Conservation (phyloP, 805 yeast genomes). For the Candida boidinii region DNA sequence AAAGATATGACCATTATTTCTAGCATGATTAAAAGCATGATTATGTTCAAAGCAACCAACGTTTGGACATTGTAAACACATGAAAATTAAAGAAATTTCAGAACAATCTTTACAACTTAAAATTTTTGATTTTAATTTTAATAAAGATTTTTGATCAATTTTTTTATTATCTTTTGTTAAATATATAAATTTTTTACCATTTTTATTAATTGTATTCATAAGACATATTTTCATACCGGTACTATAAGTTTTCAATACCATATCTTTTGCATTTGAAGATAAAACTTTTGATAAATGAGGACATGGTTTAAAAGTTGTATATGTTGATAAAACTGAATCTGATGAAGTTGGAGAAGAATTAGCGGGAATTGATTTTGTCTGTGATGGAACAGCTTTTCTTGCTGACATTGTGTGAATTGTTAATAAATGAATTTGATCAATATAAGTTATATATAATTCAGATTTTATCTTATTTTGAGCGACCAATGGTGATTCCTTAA, state of each 20-base stretch:
- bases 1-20: slow-evolving; percentile 40
- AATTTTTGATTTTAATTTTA: slow-evolving; percentile 33
- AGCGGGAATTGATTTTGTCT: slow-evolving; percentile 1
- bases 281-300: slow-evolving; percentile 40
- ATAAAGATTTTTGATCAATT: slow-evolving; percentile 27
- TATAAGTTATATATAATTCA: not conserved
- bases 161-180: slow-evolving; percentile 29
- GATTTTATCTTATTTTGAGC: not conserved
- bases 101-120: slow-evolving; percentile 45
- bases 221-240: slow-evolving; percentile 42
- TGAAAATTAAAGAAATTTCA: slow-evolving; percentile 32
- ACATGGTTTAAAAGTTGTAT: slow-evolving; percentile 35
- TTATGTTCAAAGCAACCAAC: slow-evolving; percentile 55
- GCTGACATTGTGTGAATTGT: not conserved
- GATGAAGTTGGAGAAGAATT: slow-evolving; percentile 2
- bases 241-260: slow-evolving; percentile 39
- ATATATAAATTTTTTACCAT: slow-evolving; percentile 10
- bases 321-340: slow-evolving; percentile 12
- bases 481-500: too few relatives aligned
- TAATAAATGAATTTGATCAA: not conserved
- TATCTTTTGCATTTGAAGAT: slow-evolving; percentile 38
- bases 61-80: slow-evolving; percentile 74
- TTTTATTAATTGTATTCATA: slow-evolving; percentile 13
- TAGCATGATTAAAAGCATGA: slow-evolving; percentile 41
- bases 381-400: not conserved